Evolutionary conservation across 768 basidiomycete genomes (phyloP).

Genomic region (Pleurotus sapidus): DNA sequence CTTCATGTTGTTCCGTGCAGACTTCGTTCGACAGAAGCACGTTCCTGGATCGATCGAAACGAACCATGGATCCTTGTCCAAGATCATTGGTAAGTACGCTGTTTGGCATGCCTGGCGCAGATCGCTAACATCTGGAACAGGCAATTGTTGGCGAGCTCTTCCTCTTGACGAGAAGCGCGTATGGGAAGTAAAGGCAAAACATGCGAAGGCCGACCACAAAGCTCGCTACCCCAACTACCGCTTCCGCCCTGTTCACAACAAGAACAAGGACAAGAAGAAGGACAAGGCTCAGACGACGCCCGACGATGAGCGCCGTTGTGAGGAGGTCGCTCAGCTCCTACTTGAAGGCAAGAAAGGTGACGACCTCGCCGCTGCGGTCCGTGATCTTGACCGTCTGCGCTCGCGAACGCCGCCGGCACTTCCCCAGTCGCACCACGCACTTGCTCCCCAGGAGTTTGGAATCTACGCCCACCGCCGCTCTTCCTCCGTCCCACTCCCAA

Average conservation of each 20-base stretch:
- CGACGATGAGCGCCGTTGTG: constrained; percentile 66
- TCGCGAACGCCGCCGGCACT: constrained; percentile 11
- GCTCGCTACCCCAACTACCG: constrained; percentile 65
- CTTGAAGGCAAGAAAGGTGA: constrained; percentile 72
- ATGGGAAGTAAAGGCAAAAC: constrained; percentile 73
- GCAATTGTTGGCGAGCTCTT: constrained; percentile 73
- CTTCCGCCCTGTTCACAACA: constrained; percentile 54
- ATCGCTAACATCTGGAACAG: constrained; percentile 33
- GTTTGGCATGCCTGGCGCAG: constrained; percentile 24
- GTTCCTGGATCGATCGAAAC: constrained; percentile 78
- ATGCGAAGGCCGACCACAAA: constrained; percentile 73
- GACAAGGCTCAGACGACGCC: constrained; percentile 34
- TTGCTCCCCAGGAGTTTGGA: constrained; percentile 11
- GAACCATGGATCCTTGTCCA: constrained; percentile 69
- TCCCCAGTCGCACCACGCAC: constrained; percentile 13
- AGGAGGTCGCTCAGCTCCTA: constrained; percentile 61
- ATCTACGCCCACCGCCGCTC: constrained; percentile 48
- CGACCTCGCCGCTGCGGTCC: constrained; percentile 59
- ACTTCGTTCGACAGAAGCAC: constrained; percentile 77
- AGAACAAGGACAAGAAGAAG: constrained; percentile 40
- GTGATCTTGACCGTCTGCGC: constrained; percentile 43
- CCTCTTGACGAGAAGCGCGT: constrained; percentile 67
- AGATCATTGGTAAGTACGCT: constrained; percentile 59
- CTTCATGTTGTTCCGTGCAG: constrained; percentile 84
- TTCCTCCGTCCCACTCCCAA: constrained; percentile 62